A percentile compares a stretch with the other conserved stretches of the same genome.
These are phyloP conservation scores for Pisolithus tinctorius DNA, from an alignment of 768 basidiomycete species.

Conservation along the genomic window DNA sequence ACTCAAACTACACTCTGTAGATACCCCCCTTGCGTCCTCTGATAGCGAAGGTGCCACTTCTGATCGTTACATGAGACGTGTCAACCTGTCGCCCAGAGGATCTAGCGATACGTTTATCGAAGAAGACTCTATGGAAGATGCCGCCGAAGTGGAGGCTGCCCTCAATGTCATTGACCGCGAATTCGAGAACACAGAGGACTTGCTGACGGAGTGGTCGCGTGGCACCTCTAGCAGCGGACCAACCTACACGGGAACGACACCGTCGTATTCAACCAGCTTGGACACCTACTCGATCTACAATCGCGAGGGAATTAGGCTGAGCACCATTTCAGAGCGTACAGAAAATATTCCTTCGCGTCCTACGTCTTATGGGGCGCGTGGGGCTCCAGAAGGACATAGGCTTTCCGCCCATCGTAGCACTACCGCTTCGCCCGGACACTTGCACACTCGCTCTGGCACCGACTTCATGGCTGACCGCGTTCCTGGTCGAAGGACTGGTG, in stretches of 20 bases:
- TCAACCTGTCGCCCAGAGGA: slow-evolving; percentile 48
- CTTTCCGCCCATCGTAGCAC: slow-evolving; percentile 39
- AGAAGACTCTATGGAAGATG: slow-evolving; percentile 40
- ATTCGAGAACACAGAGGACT: slow-evolving; percentile 57
- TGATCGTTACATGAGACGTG: slow-evolving; percentile 42
- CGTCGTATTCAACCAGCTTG: slow-evolving; percentile 30
- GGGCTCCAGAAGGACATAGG: slow-evolving; percentile 38
- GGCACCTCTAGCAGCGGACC: slow-evolving; percentile 30
- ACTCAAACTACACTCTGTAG: slow-evolving; percentile 21
- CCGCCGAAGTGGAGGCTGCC: slow-evolving; percentile 58
- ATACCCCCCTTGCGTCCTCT: slow-evolving; percentile 41
- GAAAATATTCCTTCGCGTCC: slow-evolving; percentile 63
- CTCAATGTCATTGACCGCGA: slow-evolving; percentile 64
- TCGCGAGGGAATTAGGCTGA: slow-evolving; percentile 47
- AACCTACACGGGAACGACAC: slow-evolving; percentile 25
- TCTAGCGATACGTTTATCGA: slow-evolving; percentile 54
- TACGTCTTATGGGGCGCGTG: slow-evolving; percentile 29
- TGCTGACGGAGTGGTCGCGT: slow-evolving; percentile 61
- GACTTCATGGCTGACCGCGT: slow-evolving; percentile 47
- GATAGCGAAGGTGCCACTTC: slow-evolving; percentile 42
- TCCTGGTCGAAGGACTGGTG: slow-evolving; percentile 53
- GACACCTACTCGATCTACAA: slow-evolving; percentile 32
- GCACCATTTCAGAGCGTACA: slow-evolving; percentile 73
- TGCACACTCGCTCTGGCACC: slow-evolving; percentile 52
- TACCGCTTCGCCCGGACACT: slow-evolving; percentile 30